Evolutionary conservation across 2,329 filamentous ascomycete species (phyloP), one percentile per base, ranked within the genome.

Genomic region (Epichloe brachyelytri): DNA sequence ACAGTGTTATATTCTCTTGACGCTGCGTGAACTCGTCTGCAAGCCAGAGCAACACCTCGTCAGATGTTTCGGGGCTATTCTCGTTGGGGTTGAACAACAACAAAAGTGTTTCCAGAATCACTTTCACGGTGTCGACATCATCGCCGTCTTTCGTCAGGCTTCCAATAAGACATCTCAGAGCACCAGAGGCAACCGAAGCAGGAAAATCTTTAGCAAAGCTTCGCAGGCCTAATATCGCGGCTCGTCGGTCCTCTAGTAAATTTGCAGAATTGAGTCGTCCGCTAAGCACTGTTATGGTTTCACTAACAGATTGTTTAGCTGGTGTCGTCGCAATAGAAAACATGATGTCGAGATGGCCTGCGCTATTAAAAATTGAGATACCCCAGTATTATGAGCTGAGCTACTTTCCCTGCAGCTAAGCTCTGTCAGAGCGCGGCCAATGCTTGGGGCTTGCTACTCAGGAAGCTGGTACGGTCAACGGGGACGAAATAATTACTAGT

Each of bases 1-100:
- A 78, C 15, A 93, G 74, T 2, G 88, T 91, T 55, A 96, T 91
- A 66, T 98, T 97, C 70, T 97, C 91, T 79, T 96, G 90, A 56
- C 88, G 83, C 75, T 95, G 90, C 36, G 93, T 96, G 65, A 98
- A 98, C 68, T 97, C 91, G 69, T 98, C 93, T 50, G 93, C 93
- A 53, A 98, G 76, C 89, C 93, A 98, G 30, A 97, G 74, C 17
- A 86, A 86, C 60, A 98, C 94, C 68, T 98, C 93, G 57, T 97
- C 91, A 14, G 91, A 95, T 50, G 91, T 88, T 76, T 97, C 91
- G 34, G 88, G 79, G 74, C 88, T 94, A 63, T 75, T 72, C 59
- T 78, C 74, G 58, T 83, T 83, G 40, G 81, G 80, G 56, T 69
- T 82, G 66, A 97, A 97, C 40, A 98, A 82, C 83, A 94, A 91